phyloP scores from a whole-genome alignment of 148 eudicot species.

The Camellia japonica region DNA sequence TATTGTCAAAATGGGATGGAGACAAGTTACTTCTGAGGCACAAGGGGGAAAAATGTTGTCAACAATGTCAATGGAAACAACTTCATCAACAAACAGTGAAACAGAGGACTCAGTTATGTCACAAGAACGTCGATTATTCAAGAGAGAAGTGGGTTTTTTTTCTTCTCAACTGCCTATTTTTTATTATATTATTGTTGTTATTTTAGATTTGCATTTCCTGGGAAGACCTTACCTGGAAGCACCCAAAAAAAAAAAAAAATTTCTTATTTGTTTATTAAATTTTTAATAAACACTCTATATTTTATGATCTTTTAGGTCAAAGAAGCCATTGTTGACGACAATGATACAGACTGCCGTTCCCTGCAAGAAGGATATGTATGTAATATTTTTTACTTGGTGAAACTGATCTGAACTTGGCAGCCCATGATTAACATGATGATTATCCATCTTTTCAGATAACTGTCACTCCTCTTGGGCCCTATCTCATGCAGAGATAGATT shows the following conservation, averaged over 20 bases:
- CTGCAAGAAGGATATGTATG: slow-evolving; percentile 86
- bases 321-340: slow-evolving; percentile 42
- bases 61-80: slow-evolving; percentile 74
- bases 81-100: slow-evolving; percentile 28
- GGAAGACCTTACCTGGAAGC: too few species aligned
- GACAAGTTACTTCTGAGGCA: slow-evolving; percentile 48
- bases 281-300: not conserved
- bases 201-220: not conserved
- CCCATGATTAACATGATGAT: slow-evolving; percentile 13
- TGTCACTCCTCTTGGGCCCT: slow-evolving; percentile 80
- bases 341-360: slow-evolving; percentile 50
- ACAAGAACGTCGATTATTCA: slow-evolving; percentile 52
- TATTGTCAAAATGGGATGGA: slow-evolving; percentile 67
- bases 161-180: slow-evolving; percentile 8
- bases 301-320: slow-evolving; percentile 35
- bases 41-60: slow-evolving; percentile 74
- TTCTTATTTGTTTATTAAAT: not conserved
- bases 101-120: slow-evolving; percentile 32
- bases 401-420: not conserved
- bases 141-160: slow-evolving; percentile 58
- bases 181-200: not conserved
- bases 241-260: not conserved
- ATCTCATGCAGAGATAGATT: slow-evolving; percentile 56
- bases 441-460: slow-evolving; percentile 58
- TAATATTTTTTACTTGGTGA: slow-evolving; percentile 11